Conservation (phyloP, 1,284 basidiomycete genomes). For the Melanopsichium pennsylvanicum region DNA sequence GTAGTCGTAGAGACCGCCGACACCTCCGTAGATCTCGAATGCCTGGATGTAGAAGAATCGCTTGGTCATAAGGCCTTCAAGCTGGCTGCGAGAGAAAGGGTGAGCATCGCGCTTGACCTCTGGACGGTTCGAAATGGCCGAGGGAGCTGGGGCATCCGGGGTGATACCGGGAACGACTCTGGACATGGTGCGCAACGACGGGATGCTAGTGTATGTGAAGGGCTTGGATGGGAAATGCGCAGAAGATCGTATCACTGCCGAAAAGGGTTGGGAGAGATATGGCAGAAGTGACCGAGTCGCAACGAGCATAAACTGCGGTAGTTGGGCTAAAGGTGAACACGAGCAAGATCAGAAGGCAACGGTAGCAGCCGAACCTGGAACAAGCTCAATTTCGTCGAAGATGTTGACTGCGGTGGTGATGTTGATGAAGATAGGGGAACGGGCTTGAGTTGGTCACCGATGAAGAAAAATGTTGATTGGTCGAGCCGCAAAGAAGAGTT, state of each 20-base stretch:
- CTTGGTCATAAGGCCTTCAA: constrained; percentile 87
- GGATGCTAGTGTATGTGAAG: constrained; percentile 1
- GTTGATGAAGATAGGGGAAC: neutral
- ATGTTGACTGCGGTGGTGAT: constrained; percentile 2
- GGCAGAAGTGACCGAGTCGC: constrained; percentile 32
- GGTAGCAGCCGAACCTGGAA: constrained; percentile 2
- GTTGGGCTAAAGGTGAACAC: no score
- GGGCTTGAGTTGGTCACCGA: neutral
- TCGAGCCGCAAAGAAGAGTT: no score
- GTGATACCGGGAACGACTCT: constrained; percentile 31
- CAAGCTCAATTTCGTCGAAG: neutral
- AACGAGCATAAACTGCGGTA: constrained; percentile 27
- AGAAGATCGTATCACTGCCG: constrained; percentile 23
- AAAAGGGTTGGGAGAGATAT: constrained; percentile 7
- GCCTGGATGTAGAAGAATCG: constrained; percentile 98
- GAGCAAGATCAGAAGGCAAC: no score
- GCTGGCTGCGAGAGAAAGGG: constrained; percentile 83
- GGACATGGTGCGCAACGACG: constrained; percentile 26
- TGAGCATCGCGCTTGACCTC: constrained; percentile 71
- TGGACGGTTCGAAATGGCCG: constrained; percentile 42
- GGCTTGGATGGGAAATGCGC: neutral
- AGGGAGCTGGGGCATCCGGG: constrained; percentile 37
- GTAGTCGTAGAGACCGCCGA: constrained; percentile 78
- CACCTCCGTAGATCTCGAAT: constrained; percentile 98
- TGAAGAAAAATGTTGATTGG: neutral